Evolutionary conservation across 768 basidiomycete species (phyloP), one percentile per base, ranked within the genome.

Genomic region (Termitomyces sp.): DNA sequence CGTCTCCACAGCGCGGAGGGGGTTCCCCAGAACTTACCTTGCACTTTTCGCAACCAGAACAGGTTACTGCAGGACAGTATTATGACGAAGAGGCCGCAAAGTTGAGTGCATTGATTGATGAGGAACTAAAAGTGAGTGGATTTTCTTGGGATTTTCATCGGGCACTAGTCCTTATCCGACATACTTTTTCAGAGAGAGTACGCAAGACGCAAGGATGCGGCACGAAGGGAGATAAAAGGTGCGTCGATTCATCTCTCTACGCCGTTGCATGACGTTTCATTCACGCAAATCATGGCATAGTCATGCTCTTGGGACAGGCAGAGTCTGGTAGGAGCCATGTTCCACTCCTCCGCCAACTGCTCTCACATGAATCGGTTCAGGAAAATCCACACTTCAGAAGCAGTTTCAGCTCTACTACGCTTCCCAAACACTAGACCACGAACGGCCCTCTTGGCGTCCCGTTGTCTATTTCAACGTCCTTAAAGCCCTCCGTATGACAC

Each of bases 391-490:
- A 2, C 77, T 92, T 13, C 88, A 87, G 65, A 92, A 92, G 65
- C 90, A 92, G 69, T 90, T 92, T 65, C 89, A 92, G 65, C 77
- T 92, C 0, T 87, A 85, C 71, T 90, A 91, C 64, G 85, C 89
- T 8, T 84, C 87, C 3, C 77, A 81, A 57, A 74, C 85, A 0
- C 80, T 92, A 36, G 87, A 92, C 44, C 72, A 77, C 51, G 87
- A 88, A 72, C 84, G 87, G 24, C 80, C 84, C 0, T 83, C 82
- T 4, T 93, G 92, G 91, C 80, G 83, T 20, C 84, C 88, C 3
- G 84, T 92, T 31, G 85, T 93, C 31, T 90, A 89, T 71, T 86
- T 89, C 75, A 93, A 93, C 72, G 77, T 92, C 62, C 82, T 93
- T 77, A 87, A 85, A 66, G 90, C 88, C 50, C 74, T 92, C 20